Evolutionary conservation across 73 alveolate genomes (phyloP).

Genomic region (Tetrahymena malaccensis): DNA sequence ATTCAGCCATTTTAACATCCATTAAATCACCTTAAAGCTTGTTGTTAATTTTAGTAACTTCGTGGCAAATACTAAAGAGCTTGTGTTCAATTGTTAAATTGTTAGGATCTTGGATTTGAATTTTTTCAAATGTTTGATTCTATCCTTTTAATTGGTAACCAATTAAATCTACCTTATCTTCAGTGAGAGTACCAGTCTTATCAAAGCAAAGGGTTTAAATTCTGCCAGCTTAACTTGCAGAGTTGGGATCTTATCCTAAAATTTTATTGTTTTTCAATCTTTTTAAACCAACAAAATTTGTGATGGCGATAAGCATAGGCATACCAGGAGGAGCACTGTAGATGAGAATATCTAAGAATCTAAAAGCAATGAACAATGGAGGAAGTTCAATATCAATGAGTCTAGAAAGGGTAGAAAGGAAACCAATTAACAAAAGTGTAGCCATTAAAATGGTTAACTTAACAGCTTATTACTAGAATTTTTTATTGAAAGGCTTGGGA

Average conservation of each 20-base stretch:
- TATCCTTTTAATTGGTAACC: neutral
- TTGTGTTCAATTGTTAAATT: neutral
- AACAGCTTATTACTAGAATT: constrained; percentile 4
- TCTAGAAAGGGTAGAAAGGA: constrained; percentile 5
- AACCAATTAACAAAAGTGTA: neutral
- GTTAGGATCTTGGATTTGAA: neutral
- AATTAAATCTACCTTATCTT: neutral
- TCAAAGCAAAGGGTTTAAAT: constrained; percentile 15
- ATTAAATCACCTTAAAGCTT: neutral
- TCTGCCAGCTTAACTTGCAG: constrained; percentile 11
- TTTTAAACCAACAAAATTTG: neutral
- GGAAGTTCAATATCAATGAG: constrained; percentile 5
- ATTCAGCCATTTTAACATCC: neutral
- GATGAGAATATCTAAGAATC: constrained; percentile 25
- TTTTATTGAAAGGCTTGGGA: constrained; percentile 15
- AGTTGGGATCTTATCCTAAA: constrained; percentile 9
- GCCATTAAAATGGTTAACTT: constrained; percentile 14
- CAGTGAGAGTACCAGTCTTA: constrained; percentile 28
- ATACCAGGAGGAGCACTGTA: constrained; percentile 19
- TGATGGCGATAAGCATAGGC: constrained; percentile 2
- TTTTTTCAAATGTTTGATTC: neutral
- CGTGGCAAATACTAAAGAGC: neutral
- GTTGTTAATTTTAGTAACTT: neutral
- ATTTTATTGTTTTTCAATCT: constrained; percentile 11
- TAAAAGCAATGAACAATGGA: neutral